Evolutionary conservation across 495 filamentous ascomycete species (phyloP), one percentile per base, ranked within the genome.

Genomic region (Xylaria cubensis): DNA sequence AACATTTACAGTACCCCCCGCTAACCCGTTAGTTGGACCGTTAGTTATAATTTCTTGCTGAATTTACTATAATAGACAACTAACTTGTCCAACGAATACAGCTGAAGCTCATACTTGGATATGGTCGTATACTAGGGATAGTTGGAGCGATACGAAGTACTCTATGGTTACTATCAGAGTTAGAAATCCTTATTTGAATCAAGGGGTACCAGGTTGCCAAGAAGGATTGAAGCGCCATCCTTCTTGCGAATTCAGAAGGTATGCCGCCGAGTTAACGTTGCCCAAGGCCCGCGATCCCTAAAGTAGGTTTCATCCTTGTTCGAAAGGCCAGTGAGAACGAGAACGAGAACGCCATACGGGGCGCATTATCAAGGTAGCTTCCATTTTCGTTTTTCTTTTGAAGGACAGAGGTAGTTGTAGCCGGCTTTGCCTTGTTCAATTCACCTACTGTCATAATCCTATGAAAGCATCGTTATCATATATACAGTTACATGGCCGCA

Each of bases 201-300:
- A 24, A 21, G 21, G 4, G 3, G 21, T 13, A 15, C 21, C 21
- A 55, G 24, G 1, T 26, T 55, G 24, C 13, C 4, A 55, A 7
- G 51, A 56, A 56, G 26, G 24, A 56, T 56, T 24, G 15, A 56
- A 17, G 53, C 53, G 26, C 34, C 58, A 21, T 59, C 56, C 58
- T 36, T 61, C 34, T 34, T 21, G 4, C 17, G 32, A 61, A 61
- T 39, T 19, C 5, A 61, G 29, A 61, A 21, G n/a, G 6, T 39
- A 24, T 34, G 56, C 34, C 5, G 12, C 32, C 19, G 19, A 50
- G 8, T 61, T 61, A 39, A 46, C 32, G 39, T 61, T 12, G 34
- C n/a, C 34, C 15, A 39, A 39, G 34, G 24, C 32, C 34, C 34
- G n/a, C 32, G 34, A 21, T 61, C 29, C 32, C 17, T 3, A 21